Evolutionary conservation across 192 early-diverging fungal species (phyloP), one percentile per base, ranked within the genome.

Genomic region (Rhizophlyctis rosea): DNA sequence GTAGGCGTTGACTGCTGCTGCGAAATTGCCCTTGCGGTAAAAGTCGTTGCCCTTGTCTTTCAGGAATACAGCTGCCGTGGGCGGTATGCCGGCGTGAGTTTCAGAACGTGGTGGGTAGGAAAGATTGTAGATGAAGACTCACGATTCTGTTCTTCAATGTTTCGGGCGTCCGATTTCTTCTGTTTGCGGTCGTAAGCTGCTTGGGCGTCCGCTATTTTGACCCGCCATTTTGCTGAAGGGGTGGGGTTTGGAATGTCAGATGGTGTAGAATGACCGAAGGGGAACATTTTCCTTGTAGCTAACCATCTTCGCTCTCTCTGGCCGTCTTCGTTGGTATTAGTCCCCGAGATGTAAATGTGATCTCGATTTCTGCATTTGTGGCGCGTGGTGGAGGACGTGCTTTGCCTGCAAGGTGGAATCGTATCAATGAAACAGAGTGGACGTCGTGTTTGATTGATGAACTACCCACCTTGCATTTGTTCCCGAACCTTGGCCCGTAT

Each of bases 21-120:
- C 75, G 47, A 76, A 78, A 50, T 83, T 77, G 47, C 81, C 80
- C 1, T 73, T 59, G 44, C 81, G 82, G 75, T 90, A 90, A 32
- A 86, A 87, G 34, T 65, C 73, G 62, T 88, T 88, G 44, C 87
- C 88, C 16, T 83, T 83, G 16, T 86, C 84, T 51, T 86, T 89
- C 51, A 86, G 67, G 7, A 74, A 75, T 9, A 70, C 36, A 0
- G 75, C 70, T 72, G 50, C 21, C 0, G 39, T 32, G 11, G 39
- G 7, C 39, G 18, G 39, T 18, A 44, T 13, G 39, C 39, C 39
- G 39, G 18, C 18, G 39, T 18, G n/a, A n/a, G n/a, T n/a, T n/a
- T n/a, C n/a, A n/a, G n/a, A n/a, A n/a, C n/a, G n/a, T n/a, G n/a
- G n/a, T n/a, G n/a, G n/a, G n/a, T n/a, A n/a, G n/a, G n/a, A n/a